Evolutionary conservation across 495 filamentous ascomycete species (phyloP).

Genomic region (Pseudoneurospora amorphoporcata): DNA sequence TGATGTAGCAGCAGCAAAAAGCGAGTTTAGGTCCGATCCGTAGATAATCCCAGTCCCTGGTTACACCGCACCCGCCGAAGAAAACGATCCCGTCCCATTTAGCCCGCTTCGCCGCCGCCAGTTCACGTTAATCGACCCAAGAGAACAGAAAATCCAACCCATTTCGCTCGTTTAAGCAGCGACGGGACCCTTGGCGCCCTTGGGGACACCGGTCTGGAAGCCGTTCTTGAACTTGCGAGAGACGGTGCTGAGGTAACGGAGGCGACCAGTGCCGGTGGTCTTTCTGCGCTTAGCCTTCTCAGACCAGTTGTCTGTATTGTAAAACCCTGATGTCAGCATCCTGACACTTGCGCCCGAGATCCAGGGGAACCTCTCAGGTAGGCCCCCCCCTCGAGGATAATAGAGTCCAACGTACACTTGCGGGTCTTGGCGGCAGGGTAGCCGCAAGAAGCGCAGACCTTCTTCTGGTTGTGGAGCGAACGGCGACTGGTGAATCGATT

Average conservation of each 20-base stretch:
- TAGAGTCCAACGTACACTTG: slow-evolving; percentile 73
- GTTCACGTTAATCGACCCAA: slow-evolving; percentile 8
- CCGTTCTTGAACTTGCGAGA: slow-evolving; percentile 90
- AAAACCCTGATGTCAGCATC: slow-evolving; percentile 10
- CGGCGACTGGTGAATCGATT: slow-evolving; percentile 57
- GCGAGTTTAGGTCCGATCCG: slow-evolving; percentile 15
- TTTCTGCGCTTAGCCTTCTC: slow-evolving; percentile 99
- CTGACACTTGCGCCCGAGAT: not conserved
- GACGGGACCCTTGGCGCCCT: slow-evolving; percentile 63
- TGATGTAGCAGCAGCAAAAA: slow-evolving; percentile 21
- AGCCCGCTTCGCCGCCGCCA: slow-evolving; percentile 12
- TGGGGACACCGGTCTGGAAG: slow-evolving; percentile 83
- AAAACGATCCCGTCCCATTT: slow-evolving; percentile 18
- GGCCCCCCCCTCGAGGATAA: not conserved
- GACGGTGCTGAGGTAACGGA: slow-evolving; percentile 83
- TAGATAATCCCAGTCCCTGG: slow-evolving; percentile 15
- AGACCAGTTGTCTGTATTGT: slow-evolving; percentile 80
- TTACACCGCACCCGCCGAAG: slow-evolving; percentile 24
- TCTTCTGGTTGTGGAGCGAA: slow-evolving; percentile 98
- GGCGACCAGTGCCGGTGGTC: slow-evolving; percentile 92
- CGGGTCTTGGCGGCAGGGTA: slow-evolving; percentile 94
- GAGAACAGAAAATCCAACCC: not conserved
- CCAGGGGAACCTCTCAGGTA: not conserved
- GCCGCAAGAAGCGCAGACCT: slow-evolving; percentile 92
- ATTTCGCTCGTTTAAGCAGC: slow-evolving; percentile 16